Conservation (phyloP, 306 rosid genomes). For the Vigna unguiculata region DNA sequence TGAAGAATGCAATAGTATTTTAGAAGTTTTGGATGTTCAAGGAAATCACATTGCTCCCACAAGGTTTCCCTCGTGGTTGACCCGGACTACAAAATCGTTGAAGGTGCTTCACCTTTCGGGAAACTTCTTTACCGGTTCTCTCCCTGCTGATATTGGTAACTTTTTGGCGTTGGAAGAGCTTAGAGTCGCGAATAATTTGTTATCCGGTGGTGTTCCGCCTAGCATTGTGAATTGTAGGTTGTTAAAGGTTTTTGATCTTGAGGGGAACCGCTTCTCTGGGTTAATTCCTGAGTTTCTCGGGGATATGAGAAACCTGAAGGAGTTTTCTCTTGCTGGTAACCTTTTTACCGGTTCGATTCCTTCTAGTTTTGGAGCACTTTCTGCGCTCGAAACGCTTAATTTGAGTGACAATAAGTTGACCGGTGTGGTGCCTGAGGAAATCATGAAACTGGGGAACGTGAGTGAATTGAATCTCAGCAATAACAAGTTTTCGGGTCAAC, state of each 20-base stretch:
- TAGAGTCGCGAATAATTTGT: slow-evolving; percentile 55
- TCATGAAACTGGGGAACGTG: slow-evolving; percentile 65
- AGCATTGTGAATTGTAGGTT: slow-evolving; percentile 62
- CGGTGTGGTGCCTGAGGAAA: slow-evolving; percentile 61
- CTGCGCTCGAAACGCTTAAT: slow-evolving; percentile 62
- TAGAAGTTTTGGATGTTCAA: slow-evolving; percentile 66
- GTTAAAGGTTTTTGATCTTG: slow-evolving; percentile 70
- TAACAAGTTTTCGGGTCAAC: slow-evolving; percentile 63
- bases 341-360: slow-evolving; percentile 65
- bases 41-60: slow-evolving; percentile 56
- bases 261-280: slow-evolving; percentile 62
- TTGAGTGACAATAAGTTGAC: slow-evolving; percentile 64
- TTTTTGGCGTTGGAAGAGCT: slow-evolving; percentile 63
- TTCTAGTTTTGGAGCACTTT: slow-evolving; percentile 54
- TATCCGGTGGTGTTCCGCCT: slow-evolving; percentile 61
- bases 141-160: slow-evolving; percentile 60
- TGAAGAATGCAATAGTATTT: slow-evolving; percentile 47
- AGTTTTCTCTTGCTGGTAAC: slow-evolving; percentile 65
- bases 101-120: slow-evolving; percentile 69
- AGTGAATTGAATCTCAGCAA: slow-evolving; percentile 70
- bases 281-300: slow-evolving; percentile 63
- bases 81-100: slow-evolving; percentile 49
- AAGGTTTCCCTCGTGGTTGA: slow-evolving; percentile 70
- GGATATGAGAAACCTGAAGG: slow-evolving; percentile 49
- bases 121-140: slow-evolving; percentile 63